phyloP scores from a whole-genome alignment of 2,329 filamentous ascomycete genomes.

The Teratosphaeria zuluensis region DNA sequence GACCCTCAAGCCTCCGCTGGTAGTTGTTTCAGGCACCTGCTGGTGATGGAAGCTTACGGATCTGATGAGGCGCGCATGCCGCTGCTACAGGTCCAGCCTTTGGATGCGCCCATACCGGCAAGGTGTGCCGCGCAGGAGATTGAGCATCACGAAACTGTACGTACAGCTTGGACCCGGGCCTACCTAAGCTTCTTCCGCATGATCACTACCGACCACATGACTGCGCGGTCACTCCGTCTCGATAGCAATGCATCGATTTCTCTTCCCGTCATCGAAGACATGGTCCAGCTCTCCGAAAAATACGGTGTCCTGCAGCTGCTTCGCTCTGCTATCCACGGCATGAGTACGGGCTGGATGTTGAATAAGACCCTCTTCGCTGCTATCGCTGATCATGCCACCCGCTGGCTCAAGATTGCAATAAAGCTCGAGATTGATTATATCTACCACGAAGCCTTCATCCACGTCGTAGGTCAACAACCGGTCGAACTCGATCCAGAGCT shows the following conservation, averaged over 20 bases:
- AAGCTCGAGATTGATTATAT: background rate
- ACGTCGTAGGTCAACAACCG: too few species aligned
- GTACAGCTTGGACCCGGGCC: conserved; percentile 8
- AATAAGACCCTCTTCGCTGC: background rate
- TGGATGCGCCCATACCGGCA: background rate
- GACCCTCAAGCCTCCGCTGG: background rate
- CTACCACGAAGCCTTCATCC: too few species aligned
- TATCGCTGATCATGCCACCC: background rate
- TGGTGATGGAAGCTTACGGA: background rate
- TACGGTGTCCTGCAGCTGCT: background rate
- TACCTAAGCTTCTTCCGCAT: conserved; percentile 18
- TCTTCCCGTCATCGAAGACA: conserved; percentile 18
- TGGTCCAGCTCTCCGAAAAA: conserved; percentile 9
- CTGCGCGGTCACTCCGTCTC: conserved; percentile 14
- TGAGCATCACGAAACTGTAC: background rate
- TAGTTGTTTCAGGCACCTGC: background rate
- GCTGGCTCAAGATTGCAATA: background rate
- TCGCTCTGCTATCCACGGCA: background rate
- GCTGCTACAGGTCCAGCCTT: background rate
- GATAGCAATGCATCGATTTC: conserved; percentile 11
- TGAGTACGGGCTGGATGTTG: background rate
- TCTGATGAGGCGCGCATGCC: background rate
- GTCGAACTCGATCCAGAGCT: too few species aligned
- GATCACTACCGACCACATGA: conserved; percentile 15
- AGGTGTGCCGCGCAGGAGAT: background rate